Conservation (phyloP, 768 basidiomycete genomes). For the Phanerochaete sordida region DNA sequence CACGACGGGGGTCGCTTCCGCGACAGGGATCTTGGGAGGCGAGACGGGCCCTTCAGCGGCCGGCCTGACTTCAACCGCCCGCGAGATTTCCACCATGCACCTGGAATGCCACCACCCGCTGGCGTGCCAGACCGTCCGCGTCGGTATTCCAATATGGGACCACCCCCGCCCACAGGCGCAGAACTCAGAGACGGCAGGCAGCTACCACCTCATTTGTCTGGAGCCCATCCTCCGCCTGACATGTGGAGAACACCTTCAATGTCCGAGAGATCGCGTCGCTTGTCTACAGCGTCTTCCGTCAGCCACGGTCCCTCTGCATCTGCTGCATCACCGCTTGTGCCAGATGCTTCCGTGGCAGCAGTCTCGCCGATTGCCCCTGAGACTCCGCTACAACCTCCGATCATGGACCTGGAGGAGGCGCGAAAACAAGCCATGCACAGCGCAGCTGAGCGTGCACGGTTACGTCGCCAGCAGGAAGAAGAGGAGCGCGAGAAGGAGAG, state of each 20-base stretch:
- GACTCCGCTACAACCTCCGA: slow-evolving; percentile 16
- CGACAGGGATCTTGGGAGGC: slow-evolving; percentile 19
- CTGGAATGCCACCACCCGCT: background rate
- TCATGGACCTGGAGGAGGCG: slow-evolving; percentile 50
- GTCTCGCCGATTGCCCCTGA: slow-evolving; percentile 16
- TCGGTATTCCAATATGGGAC: slow-evolving; percentile 43
- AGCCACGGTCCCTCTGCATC: background rate
- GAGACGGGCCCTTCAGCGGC: slow-evolving; percentile 9
- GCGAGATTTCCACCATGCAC: slow-evolving; percentile 5
- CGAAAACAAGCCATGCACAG: slow-evolving; percentile 78
- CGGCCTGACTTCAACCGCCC: slow-evolving; percentile 15
- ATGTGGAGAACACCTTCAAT: slow-evolving; percentile 6
- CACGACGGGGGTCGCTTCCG: slow-evolving; percentile 14
- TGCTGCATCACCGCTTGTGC: slow-evolving; percentile 7
- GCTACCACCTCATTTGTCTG: slow-evolving; percentile 54
- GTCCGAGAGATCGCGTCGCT: slow-evolving; percentile 27
- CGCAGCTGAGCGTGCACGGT: slow-evolving; percentile 80
- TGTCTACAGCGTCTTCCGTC: slow-evolving; percentile 15
- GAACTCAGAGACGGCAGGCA: slow-evolving; percentile 44
- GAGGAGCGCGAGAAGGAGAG: slow-evolving; percentile 75
- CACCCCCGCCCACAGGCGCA: slow-evolving; percentile 37
- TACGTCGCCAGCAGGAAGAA: slow-evolving; percentile 79
- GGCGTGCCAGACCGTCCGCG: slow-evolving; percentile 8
- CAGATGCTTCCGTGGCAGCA: slow-evolving; percentile 12
- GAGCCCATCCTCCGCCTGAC: slow-evolving; percentile 27